Evolutionary conservation across 2,329 filamentous ascomycete genomes (phyloP).

Genomic region (Phyllosticta citribraziliensis): DNA sequence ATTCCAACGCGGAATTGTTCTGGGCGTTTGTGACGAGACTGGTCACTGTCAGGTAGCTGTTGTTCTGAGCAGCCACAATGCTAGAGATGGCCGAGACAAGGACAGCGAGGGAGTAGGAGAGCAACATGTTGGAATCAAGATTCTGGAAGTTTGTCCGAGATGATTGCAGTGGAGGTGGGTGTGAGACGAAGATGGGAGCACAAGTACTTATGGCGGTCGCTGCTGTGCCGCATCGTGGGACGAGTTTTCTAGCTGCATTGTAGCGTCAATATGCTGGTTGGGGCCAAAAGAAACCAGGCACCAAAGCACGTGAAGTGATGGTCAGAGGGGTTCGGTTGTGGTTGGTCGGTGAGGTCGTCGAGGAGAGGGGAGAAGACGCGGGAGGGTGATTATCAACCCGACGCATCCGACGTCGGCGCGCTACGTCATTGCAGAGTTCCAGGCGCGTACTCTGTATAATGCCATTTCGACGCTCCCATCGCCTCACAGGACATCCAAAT

Average conservation of each 20-base stretch:
- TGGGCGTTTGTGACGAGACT: constrained; percentile 22
- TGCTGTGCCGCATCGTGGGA: background rate
- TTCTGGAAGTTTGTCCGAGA: background rate
- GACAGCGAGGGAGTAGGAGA: background rate
- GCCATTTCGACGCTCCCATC: background rate
- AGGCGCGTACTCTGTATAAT: background rate
- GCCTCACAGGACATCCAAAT: background rate
- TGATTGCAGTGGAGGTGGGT: background rate
- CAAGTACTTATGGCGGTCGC: background rate
- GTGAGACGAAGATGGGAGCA: background rate
- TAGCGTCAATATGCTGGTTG: background rate
- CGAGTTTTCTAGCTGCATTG: background rate
- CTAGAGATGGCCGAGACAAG: background rate
- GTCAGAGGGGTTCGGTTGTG: background rate
- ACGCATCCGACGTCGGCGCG: background rate
- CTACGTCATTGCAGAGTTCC: constrained; percentile 9
- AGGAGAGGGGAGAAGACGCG: background rate
- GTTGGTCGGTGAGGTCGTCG: background rate
- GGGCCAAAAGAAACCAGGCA: background rate
- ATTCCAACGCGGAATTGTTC: constrained; percentile 25
- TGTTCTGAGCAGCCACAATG: background rate
- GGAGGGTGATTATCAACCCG: background rate
- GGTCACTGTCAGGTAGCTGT: constrained; percentile 19
- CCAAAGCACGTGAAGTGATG: background rate
- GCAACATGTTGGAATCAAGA: background rate